Base-by-base conservation (phyloP, 305 asterid species). In the Fraxinus greggii region DNA sequence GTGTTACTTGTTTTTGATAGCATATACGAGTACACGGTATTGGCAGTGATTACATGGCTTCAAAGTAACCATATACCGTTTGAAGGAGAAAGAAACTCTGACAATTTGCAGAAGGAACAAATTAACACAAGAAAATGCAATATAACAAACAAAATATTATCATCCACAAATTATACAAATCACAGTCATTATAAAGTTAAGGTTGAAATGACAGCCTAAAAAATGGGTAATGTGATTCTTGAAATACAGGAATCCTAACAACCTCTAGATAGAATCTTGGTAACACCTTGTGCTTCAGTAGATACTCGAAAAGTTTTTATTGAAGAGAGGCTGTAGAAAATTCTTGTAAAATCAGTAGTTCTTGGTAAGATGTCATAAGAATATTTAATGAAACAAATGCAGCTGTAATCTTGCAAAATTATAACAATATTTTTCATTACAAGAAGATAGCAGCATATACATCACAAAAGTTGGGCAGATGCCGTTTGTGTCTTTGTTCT, bases 401-500 rank as follows among this genome's bases (percentile, higher is more conserved):
- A 28, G 38, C 74, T 3, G 38, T 67, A 13, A 69, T 69, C 40
- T 69, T 69, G 38, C 38, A 29, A n/a, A 9, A 29, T 69, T 9
- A 29, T 69, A 4, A 69, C 7, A 29, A 28, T 69, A 69, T 69
- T 28, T 28, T 69, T 9, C 72, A 9, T 65, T 24, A 26, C 35
- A 65, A 65, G 15, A 24, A 26, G 72, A 65, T 26, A 3, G 17
- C 33, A 23, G 72, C 24, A 75, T 15, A 63, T 63, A 48, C 65
- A 61, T 72, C 65, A 77, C 85, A 83, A 61, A 80, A 69, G 75
- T 12, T 17, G 26, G 63, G 74, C 23, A 24, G 19, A 73, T 61
- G 40, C 38, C 10, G 10, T 32, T 76, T 45, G 75, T 61, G n/a
- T 33, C 19, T 35, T 21, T 56, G 29, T 35, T 13, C 59, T 28